phyloP scores from a whole-genome alignment of 116 monocot genomes.

The Zostera marina region DNA sequence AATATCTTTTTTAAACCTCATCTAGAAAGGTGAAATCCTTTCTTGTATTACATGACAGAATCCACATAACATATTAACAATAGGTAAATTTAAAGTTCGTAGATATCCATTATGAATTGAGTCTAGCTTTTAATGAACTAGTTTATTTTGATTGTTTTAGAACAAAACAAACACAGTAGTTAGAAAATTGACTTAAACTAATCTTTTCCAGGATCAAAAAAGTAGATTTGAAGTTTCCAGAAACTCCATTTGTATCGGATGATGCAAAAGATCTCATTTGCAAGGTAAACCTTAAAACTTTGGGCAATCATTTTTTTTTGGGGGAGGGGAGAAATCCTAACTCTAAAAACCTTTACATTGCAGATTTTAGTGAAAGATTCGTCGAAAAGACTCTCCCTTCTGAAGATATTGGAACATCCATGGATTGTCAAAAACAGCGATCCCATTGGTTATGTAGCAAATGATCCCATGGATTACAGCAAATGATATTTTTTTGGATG shows the following conservation, averaged over 20 bases:
- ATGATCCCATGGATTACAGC: neutral
- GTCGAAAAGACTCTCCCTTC: constrained; percentile 56
- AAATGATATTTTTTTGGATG: too few species aligned
- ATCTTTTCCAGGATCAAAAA: constrained; percentile 41
- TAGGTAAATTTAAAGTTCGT: too few species aligned
- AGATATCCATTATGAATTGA: too few species aligned
- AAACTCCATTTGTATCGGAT: constrained; percentile 34
- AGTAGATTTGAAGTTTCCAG: constrained; percentile 65
- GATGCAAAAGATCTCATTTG: constrained; percentile 78
- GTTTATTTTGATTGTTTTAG: too few species aligned
- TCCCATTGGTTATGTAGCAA: constrained; percentile 18
- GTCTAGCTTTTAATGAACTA: too few species aligned
- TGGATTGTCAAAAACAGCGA: constrained; percentile 72
- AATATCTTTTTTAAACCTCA: too few species aligned
- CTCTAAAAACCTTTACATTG: neutral
- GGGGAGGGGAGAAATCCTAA: neutral
- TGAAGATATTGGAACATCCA: constrained; percentile 65
- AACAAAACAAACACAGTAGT: neutral
- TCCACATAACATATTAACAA: too few species aligned
- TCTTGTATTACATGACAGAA: too few species aligned
- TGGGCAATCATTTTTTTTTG: neutral
- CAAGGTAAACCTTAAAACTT: constrained; percentile 21
- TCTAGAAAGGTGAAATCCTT: too few species aligned
- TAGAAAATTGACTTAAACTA: too few species aligned
- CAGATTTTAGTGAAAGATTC: constrained; percentile 88